A percentile compares a stretch with the other conserved stretches of the same genome.
These are phyloP conservation scores for Sclerotinia nivalis DNA, from an alignment of 2,329 filamentous ascomycete species.

Conservation along the genomic window DNA sequence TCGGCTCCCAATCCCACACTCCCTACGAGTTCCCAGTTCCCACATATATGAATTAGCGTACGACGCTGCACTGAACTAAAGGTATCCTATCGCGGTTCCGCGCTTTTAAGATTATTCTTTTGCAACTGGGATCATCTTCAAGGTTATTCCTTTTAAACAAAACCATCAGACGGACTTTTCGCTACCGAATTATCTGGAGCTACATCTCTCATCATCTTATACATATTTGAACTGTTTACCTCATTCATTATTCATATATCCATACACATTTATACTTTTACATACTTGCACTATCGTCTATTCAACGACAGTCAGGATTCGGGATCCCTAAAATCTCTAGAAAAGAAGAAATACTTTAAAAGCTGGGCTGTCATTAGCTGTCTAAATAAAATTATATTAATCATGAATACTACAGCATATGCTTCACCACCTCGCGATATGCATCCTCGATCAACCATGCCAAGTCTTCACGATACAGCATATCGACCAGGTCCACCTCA, in stretches of 20 bases:
- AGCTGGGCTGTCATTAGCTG: constrained; percentile 6
- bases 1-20: neutral
- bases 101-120: constrained; percentile 6
- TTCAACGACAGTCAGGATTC: neutral
- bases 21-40: neutral
- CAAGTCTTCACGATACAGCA: constrained; percentile 26
- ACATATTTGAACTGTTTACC: constrained; percentile 7
- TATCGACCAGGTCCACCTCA: constrained; percentile 28
- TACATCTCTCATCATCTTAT: constrained; percentile 18
- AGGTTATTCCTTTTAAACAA: constrained; percentile 18
- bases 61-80: constrained; percentile 16
- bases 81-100: constrained; percentile 1
- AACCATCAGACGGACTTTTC: constrained; percentile 18
- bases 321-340: neutral
- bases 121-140: constrained; percentile 17
- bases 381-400: constrained; percentile 1
- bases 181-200: constrained; percentile 20
- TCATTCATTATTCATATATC: constrained; percentile 2
- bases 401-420: constrained; percentile 35
- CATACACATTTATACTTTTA: neutral
- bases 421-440: constrained; percentile 32
- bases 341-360: neutral
- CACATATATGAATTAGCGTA: constrained; percentile 12
- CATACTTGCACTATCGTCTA: neutral
- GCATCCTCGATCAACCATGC: constrained; percentile 27